phyloP scores from a whole-genome alignment of 169 alveolate species.

The Besnoitia besnoiti region DNA sequence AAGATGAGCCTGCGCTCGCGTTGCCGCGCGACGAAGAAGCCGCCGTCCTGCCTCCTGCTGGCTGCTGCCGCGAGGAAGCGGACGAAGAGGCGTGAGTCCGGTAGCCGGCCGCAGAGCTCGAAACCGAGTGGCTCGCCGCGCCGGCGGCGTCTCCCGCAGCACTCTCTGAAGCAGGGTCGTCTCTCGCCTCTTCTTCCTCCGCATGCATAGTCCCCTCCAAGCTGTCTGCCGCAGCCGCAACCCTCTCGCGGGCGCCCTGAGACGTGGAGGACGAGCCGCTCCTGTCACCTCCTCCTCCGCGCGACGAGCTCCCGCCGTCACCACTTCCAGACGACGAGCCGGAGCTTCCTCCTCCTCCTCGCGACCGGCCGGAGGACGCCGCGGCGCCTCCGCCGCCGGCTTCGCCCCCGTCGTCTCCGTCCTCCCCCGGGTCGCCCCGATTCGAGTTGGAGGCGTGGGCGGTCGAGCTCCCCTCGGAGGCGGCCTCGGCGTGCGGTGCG shows the following conservation, averaged over 20 bases:
- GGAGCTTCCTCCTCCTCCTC: neutral
- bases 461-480: constrained; percentile 38
- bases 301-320: no score
- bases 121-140: no score
- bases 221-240: neutral
- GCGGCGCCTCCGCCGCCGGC: neutral
- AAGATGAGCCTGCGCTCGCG: neutral
- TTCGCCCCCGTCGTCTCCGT: neutral
- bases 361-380: neutral
- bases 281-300: no score
- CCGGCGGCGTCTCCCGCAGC: neutral
- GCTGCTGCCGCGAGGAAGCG: neutral
- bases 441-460: neutral
- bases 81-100: neutral
- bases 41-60: neutral
- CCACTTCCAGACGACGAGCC: no score
- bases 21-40: neutral
- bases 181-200: no score
- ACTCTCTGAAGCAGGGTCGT: no score
- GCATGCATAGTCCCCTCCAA: no score
- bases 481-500: neutral
- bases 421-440: constrained; percentile 17
- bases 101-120: no score
- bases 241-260: neutral
- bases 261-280: neutral